Conservation (phyloP, 129 eudicot genomes). For the Tagetes erecta region DNA sequence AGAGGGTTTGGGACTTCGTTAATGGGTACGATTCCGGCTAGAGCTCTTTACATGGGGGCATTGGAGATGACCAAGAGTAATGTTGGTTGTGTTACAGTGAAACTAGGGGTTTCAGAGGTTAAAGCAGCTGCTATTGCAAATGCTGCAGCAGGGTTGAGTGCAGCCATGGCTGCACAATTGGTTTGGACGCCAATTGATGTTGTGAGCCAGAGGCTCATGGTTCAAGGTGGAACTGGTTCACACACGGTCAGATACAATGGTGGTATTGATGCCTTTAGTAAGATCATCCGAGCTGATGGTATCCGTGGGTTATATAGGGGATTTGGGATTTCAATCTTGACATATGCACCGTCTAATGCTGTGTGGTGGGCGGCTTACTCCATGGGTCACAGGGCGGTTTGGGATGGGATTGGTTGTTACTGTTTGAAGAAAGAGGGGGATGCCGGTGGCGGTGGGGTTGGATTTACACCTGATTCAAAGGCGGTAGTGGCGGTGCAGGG, state of each 20-base stretch:
- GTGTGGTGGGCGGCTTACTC: slow-evolving; percentile 95
- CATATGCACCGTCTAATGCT: slow-evolving; percentile 90
- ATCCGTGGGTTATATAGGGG: slow-evolving; percentile 75
- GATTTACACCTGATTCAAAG: slow-evolving; percentile 48
- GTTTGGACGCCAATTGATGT: slow-evolving; percentile 96
- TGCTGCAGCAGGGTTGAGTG: slow-evolving; percentile 76
- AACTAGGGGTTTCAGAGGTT: slow-evolving; percentile 63
- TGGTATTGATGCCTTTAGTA: slow-evolving; percentile 76
- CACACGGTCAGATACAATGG: slow-evolving; percentile 49
- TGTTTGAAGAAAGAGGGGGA: slow-evolving; percentile 47
- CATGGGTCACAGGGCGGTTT: slow-evolving; percentile 52
- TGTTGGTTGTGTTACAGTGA: slow-evolving; percentile 60
- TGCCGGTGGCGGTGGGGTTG: slow-evolving; percentile 31
- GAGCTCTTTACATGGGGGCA: slow-evolving; percentile 85
- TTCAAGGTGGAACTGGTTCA: slow-evolving; percentile 53
- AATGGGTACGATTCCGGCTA: slow-evolving; percentile 81
- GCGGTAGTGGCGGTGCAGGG: slow-evolving; percentile 63
- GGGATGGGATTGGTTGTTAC: slow-evolving; percentile 67
- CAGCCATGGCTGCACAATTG: slow-evolving; percentile 84
- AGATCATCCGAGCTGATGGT: slow-evolving; percentile 64
- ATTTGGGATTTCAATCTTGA: slow-evolving; percentile 73
- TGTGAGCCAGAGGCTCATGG: slow-evolving; percentile 83
- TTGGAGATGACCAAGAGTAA: slow-evolving; percentile 82
- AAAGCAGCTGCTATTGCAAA: slow-evolving; percentile 65
- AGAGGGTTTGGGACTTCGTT: slow-evolving; percentile 82